A percentile compares a stretch with the other conserved stretches of the same genome.
Evolutionary conservation across 2,329 filamentous ascomycete genomes (phyloP).

Genomic region (Phyllosticta citribraziliensis): DNA sequence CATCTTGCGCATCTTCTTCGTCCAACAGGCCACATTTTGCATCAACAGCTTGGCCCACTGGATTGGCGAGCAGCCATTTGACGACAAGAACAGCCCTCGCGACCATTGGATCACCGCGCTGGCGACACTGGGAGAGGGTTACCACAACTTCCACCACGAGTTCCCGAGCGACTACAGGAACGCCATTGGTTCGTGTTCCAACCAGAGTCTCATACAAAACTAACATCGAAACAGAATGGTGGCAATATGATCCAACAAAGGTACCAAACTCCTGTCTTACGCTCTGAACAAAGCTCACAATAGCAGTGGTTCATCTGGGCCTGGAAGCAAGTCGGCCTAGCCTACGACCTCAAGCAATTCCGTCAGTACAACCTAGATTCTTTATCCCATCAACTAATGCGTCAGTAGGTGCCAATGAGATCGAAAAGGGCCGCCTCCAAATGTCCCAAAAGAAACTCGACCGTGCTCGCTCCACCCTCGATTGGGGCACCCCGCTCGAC

Average conservation of each 20-base stretch:
- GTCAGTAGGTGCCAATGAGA: conserved; percentile 56
- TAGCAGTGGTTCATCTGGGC: conserved; percentile 63
- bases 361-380: conserved; percentile 29
- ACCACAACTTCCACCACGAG: conserved; percentile 95
- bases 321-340: conserved; percentile 76
- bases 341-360: conserved; percentile 85
- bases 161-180: conserved; percentile 92
- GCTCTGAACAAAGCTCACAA: neutral
- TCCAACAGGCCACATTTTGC: conserved; percentile 88
- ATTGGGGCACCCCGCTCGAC: conserved; percentile 80
- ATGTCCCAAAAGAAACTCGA: conserved; percentile 89
- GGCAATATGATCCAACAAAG: conserved; percentile 80
- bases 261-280: neutral
- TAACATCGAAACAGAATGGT: conserved; percentile 47
- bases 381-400: neutral
- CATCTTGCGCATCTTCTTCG: conserved; percentile 78
- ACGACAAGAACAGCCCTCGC: conserved; percentile 83
- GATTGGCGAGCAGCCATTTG: conserved; percentile 86
- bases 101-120: conserved; percentile 81
- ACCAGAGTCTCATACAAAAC: neutral
- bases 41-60: conserved; percentile 87
- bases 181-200: conserved; percentile 46
- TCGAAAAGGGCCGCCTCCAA: conserved; percentile 83
- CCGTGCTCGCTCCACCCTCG: conserved; percentile 69
- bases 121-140: conserved; percentile 77